Percentiles rank a stretch among this genome's conserved stretches.
These are phyloP conservation scores for Tetraselmis chui DNA, from an alignment of 139 green algal species.

Conservation along the genomic window DNA sequence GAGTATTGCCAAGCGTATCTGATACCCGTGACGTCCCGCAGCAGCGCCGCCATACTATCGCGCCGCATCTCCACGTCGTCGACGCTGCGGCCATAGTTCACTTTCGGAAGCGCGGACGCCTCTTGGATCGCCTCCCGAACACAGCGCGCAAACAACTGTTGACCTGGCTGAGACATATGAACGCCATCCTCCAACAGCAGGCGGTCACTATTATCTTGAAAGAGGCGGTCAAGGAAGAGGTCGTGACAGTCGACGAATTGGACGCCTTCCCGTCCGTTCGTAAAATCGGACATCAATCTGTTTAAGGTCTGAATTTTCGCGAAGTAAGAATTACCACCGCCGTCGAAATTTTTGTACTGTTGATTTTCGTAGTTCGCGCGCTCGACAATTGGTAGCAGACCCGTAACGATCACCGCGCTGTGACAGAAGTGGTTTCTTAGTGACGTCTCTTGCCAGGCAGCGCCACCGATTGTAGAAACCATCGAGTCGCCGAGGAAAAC, in stretches of 20 bases:
- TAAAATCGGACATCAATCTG: neutral
- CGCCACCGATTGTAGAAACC: neutral
- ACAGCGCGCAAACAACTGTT: neutral
- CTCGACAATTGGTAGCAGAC: neutral
- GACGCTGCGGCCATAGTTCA: neutral
- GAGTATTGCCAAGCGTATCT: neutral
- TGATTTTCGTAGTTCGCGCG: neutral
- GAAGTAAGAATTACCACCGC: neutral
- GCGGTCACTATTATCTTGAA: neutral
- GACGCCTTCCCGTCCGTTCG: neutral
- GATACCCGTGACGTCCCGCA: neutral
- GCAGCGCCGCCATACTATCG: neutral
- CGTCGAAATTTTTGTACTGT: neutral
- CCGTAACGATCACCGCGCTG: neutral
- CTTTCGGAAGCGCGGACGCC: neutral
- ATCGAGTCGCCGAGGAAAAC: neutral
- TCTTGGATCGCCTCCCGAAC: neutral
- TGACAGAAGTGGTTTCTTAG: neutral
- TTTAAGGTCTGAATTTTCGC: neutral
- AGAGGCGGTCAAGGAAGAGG: neutral
- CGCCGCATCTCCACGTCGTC: neutral
- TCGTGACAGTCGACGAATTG: neutral
- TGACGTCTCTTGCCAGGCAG: neutral
- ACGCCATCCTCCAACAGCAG: neutral
- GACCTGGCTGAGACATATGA: neutral